Base-by-base conservation (phyloP, 1,139 yeast genomes). In the Suhomyces panamericanus region DNA sequence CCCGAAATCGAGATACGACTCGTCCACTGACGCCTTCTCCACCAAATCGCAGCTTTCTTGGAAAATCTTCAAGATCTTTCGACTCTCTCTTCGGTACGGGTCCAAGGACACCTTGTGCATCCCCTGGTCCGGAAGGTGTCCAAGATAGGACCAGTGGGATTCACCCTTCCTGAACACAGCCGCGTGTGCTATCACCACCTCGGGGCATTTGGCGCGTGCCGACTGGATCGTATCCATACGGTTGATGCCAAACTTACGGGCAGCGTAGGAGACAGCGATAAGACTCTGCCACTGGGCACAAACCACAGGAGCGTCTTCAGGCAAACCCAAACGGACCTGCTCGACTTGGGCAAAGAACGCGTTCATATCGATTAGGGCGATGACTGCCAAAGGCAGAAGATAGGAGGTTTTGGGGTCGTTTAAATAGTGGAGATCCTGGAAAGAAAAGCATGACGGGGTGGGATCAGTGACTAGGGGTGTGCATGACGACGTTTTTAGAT, bases 341-440 rank as follows among this genome's bases (percentile, higher is more conserved):
- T 93, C 98, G 31, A 87, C 95, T 59, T 93, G 99, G 0, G 99
- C 96, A 65, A 87, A 93, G 64, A 91, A 93, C 12, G 98, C 97
- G 66, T 93, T 96, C 53, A 89, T 77, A 65, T 93, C 99, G 32
- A 93, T 77, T 55, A 90, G 95, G 3, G 87, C 91, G 38, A 93
- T 78, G 13, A 86, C 86, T 0, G 96, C 75, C n/a, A 93, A 66
- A 2, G 93, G 90, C 54, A 91, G 84, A 6, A 57, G 55, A 58
- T 77, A 83, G 2, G 89, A 69, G 15, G 59, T 64, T 4, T 59
- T 50, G 1, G 70, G 66, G 41, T 77, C 71, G 42, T 73, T 70
- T n/a, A 86, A 64, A 35, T 72, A 75, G 4, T 63, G 48, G 4
- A 85, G 60, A 51, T 85, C 76, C 29, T 66, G 64, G 58, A 69